Base-by-base conservation (phyloP, 305 asterid genomes). In the Solanum hybrid region DNA sequence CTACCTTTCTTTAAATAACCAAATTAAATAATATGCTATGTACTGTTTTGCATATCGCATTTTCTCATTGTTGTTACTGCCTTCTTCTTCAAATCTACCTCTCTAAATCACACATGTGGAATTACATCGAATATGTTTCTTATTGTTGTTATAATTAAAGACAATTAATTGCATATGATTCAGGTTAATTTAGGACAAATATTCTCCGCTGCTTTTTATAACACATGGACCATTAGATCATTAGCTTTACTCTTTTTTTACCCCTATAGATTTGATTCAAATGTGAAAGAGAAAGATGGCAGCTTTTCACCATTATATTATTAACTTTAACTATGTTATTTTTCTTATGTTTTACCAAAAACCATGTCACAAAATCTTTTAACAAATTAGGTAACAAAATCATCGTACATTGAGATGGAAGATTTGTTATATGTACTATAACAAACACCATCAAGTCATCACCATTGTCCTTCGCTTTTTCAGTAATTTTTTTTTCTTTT, bases 291-390 rank as follows among this genome's bases (percentile, higher is more conserved):
- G 67, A 37, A 84, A 11, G 87, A 51, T 51, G 82, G 75, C 83
- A 83, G 82, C 90, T 74, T 90, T 42, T 86, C 26, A 78, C 81
- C 61, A 46, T 79, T 83, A 77, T 57, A 57, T 57, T 18, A 57
- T 20, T 18, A 57, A 8, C 10, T 57, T 61, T 78, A 36, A 51
- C 75, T 18, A 36, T 86, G 37, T 90, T 83, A 57, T 57, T 29
- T 88, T 90, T 74, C 71, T 69, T 39, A 87, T 26, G 42, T 84
- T 84, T 46, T 46, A 29, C 87, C 87, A 26, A 51, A 84, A 84
- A 18, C 35, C 40, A 87, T 39, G 67, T 67, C 64, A 64, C 28
- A 85, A 39, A 11, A 12, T 5, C 4, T 35, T 82, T 42, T 84
- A 46, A 84, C 40, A 84, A 84, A 84, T 51, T 84, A 51, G 75